A percentile compares a stretch with the other conserved stretches of the same genome.
Evolutionary conservation across 2,329 filamentous ascomycete species (phyloP).

Genomic region (Pseudopithomyces chartarum): DNA sequence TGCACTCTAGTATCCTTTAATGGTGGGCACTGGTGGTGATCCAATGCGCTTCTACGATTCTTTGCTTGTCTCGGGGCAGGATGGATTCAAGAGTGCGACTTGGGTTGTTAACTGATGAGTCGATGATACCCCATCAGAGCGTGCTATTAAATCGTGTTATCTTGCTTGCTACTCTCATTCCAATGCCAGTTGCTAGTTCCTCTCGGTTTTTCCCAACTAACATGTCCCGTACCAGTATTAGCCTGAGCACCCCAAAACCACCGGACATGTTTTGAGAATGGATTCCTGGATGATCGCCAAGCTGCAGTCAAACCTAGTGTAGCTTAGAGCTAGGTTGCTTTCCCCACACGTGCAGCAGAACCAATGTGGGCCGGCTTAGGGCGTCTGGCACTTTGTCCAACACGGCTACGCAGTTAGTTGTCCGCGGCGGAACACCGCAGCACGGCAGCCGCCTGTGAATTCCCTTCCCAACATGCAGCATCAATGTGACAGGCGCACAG

Average conservation of each 20-base stretch:
- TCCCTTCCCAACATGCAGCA: conserved; percentile 2
- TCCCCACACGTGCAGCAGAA: conserved; percentile 3
- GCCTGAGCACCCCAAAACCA: background rate
- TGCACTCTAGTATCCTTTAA: conserved; percentile 23
- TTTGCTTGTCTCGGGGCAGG: conserved; percentile 28
- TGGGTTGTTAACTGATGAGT: conserved; percentile 42
- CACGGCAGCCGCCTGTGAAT: conserved; percentile 3
- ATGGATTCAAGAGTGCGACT: conserved; percentile 30
- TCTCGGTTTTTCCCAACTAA: background rate
- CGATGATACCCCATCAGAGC: conserved; percentile 48
- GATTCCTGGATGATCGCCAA: background rate
- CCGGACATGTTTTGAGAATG: background rate
- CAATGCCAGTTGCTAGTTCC: conserved; percentile 10
- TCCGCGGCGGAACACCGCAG: background rate
- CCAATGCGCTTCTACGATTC: conserved; percentile 31
- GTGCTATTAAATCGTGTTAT: conserved; percentile 33
- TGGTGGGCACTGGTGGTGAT: conserved; percentile 32
- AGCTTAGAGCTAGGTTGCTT: background rate
- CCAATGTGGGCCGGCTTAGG: conserved; percentile 8
- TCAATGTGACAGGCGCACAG: conserved; percentile 7
- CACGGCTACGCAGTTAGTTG: background rate
- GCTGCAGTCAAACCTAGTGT: background rate
- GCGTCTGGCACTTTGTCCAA: conserved; percentile 5
- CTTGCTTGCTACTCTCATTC: conserved; percentile 27
- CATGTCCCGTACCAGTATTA: conserved; percentile 9